These are phyloP conservation scores for Trichoderma sp. DNA, from an alignment of 2,329 filamentous ascomycete species.

Conservation along the genomic window DNA sequence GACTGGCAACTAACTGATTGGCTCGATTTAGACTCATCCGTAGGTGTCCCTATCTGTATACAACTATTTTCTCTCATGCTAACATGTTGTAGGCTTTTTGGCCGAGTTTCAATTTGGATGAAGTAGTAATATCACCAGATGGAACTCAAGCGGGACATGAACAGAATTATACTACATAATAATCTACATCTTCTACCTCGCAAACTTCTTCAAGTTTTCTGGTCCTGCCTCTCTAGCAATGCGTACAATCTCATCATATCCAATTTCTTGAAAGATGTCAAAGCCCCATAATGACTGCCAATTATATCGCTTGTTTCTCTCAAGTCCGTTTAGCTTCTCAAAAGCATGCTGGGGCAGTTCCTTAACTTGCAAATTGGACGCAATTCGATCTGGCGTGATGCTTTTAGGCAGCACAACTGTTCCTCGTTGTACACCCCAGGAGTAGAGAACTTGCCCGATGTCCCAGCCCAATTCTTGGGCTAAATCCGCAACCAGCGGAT, in stretches of 20 bases:
- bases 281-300: neutral
- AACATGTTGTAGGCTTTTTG: slow-evolving; percentile 2
- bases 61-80: neutral
- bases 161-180: neutral
- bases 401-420: slow-evolving; percentile 85
- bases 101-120: neutral
- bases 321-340: neutral
- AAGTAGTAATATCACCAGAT: neutral
- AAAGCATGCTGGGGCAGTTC: neutral
- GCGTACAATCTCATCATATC: neutral
- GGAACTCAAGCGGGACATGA: neutral
- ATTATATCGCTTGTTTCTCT: neutral
- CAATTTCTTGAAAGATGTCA: neutral
- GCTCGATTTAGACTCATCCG: slow-evolving; percentile 32
- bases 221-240: neutral
- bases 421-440: slow-evolving; percentile 78
- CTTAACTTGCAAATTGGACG: slow-evolving; percentile 59
- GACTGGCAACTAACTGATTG: slow-evolving; percentile 33
- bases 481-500: neutral
- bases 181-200: neutral
- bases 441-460: slow-evolving; percentile 63
- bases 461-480: slow-evolving; percentile 53
- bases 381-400: slow-evolving; percentile 69
- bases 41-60: neutral
- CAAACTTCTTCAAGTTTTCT: neutral